These are phyloP conservation scores for Austropuccinia psidii DNA, from an alignment of 1,284 basidiomycete genomes.

Conservation along the genomic window DNA sequence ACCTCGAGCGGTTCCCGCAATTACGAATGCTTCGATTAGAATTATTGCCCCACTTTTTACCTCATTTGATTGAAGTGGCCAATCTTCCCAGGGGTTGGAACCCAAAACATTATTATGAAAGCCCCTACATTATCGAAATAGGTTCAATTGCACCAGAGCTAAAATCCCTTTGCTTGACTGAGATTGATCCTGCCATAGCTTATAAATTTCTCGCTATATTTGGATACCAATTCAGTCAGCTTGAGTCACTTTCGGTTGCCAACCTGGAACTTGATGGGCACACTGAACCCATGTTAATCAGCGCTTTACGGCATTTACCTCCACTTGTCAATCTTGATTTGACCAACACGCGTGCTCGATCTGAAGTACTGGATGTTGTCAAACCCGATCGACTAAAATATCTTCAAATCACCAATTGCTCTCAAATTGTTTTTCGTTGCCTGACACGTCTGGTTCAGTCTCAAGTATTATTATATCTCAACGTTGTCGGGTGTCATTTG, in stretches of 20 bases:
- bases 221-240: slow-evolving; percentile 4
- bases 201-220: slow-evolving; percentile 18
- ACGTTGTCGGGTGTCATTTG: slow-evolving; percentile 21
- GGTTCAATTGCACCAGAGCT: slow-evolving; percentile 6
- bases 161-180: background rate
- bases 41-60: background rate
- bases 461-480: background rate
- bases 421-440: background rate
- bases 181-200: background rate
- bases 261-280: background rate
- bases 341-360: background rate
- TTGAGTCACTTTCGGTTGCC: slow-evolving; percentile 20
- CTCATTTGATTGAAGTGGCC: background rate
- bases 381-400: background rate
- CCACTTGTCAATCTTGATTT: slow-evolving; percentile 13
- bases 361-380: slow-evolving; percentile 5
- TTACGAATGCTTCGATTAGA: background rate
- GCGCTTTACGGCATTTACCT: slow-evolving; percentile 4
- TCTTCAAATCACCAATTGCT: slow-evolving; percentile 6
- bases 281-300: background rate
- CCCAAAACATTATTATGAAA: background rate
- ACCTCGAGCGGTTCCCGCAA: background rate
- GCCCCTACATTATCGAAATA: background rate
- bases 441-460: background rate
- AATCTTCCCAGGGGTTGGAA: background rate